A percentile compares a stretch with the other conserved stretches of the same genome.
Evolutionary conservation across 805 yeast genomes (phyloP).

Genomic region (Sungouiozyma ichnusensis): DNA sequence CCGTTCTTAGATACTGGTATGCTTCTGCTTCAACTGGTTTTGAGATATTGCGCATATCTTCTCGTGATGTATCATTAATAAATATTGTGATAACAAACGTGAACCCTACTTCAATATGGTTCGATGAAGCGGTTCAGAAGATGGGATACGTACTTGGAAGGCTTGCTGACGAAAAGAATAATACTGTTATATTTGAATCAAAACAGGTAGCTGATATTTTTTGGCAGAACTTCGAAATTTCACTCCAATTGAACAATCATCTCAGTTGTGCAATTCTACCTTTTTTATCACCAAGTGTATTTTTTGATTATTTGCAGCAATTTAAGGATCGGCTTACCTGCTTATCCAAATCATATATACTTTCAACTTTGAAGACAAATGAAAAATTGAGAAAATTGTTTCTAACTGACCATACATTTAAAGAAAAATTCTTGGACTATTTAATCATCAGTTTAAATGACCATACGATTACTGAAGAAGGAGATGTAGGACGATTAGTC

Average conservation of each 20-base stretch:
- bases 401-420: not conserved
- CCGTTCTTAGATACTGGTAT: conserved; percentile 14
- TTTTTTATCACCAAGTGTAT: conserved; percentile 4
- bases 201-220: conserved; percentile 1
- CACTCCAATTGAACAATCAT: conserved; percentile 10
- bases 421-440: conserved; percentile 15
- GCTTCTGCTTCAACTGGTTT: conserved; percentile 5
- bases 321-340: conserved; percentile 7
- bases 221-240: conserved; percentile 11
- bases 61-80: conserved; percentile 8
- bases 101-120: conserved; percentile 8
- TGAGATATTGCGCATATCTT: not conserved
- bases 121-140: conserved; percentile 4
- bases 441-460: conserved; percentile 41
- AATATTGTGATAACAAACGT: conserved; percentile 16
- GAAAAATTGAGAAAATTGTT: not conserved
- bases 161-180: not conserved
- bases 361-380: conserved; percentile 7
- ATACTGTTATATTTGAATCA: not conserved
- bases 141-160: conserved; percentile 2
- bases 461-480: conserved; percentile 68
- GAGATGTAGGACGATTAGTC: conserved; percentile 83
- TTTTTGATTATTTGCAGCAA: conserved; percentile 5
- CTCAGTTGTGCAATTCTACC: conserved; percentile 14
- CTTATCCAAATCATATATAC: conserved; percentile 11